Evolutionary conservation across 2,329 filamentous ascomycete species (phyloP), one percentile per base, ranked within the genome.

Genomic region (Xylariaceae sp.): DNA sequence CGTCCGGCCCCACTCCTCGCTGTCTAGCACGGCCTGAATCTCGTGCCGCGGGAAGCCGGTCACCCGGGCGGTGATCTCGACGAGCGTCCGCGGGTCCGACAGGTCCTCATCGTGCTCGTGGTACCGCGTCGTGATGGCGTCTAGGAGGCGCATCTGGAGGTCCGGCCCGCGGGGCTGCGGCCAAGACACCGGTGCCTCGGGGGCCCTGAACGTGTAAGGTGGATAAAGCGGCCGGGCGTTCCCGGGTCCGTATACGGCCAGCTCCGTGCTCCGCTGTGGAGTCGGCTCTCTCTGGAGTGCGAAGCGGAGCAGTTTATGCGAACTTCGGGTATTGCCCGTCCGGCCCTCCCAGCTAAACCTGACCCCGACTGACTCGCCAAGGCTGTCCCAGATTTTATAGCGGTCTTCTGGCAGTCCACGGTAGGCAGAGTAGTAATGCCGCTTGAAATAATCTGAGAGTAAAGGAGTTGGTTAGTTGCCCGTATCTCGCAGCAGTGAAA

Each of bases 221-320:
- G 41, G 44, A n/a, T 46, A 44, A 27, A 41, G 39, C 21, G 46
- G 46, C 9, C 26, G 16, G 31, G 32, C 26, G 13, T 9, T 14
- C 5, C 18, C 32, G 11, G 38, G 35, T 5, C 23, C 34, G 15
- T 40, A 41, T 19, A 29, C 13, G 29, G 41, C 36, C 17, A 50
- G 36, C 28, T 41, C 36, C 2, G 41, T 43, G 60, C 55, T 48
- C 42, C 55, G 38, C 34, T 49, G 30, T 43, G 48, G 46, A 1
- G 52, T 54, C 4, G 55, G 51, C 12, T 41, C 31, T 26, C 45
- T 36, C 24, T 59, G 54, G 13, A 66, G 59, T 7, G 66, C 63
- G 14, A 69, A 59, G 11, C 66, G 61, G 14, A 71, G 54, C n/a
- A 75, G 63, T 45, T 67, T 65, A 56, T 74, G 72, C 2, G 65